Percentiles rank a stretch among this genome's conserved stretches.
These are phyloP conservation scores for Cryphonectria radicalis DNA, from an alignment of 2,329 filamentous ascomycete genomes.

Conservation along the genomic window DNA sequence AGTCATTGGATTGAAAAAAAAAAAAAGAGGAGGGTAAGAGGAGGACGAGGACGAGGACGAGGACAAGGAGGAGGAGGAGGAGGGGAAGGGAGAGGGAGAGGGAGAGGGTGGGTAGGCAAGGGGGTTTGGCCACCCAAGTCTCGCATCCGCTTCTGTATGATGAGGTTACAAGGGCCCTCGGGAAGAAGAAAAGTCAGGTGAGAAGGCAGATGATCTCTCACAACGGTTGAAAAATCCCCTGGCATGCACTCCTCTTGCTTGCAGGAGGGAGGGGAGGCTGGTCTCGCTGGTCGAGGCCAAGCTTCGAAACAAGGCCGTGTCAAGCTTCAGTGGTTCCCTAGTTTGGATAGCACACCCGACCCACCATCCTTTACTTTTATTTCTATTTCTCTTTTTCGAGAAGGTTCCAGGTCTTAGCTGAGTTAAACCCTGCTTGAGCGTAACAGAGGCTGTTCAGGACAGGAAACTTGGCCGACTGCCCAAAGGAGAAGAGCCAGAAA, in stretches of 20 bases:
- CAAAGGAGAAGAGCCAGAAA: neutral
- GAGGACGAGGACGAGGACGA: no score
- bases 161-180: neutral
- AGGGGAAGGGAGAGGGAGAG: no score
- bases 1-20: neutral
- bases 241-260: neutral
- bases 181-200: neutral
- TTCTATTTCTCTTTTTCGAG: neutral
- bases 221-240: neutral
- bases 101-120: neutral
- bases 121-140: neutral
- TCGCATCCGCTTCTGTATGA: neutral
- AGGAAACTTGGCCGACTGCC: neutral
- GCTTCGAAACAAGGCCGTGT: constrained; percentile 1
- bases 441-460: neutral
- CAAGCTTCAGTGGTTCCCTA: neutral
- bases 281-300: neutral
- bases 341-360: neutral
- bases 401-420: neutral
- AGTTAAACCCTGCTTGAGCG: neutral
- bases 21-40: neutral
- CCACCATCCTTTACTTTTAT: neutral
- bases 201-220: constrained; percentile 7
- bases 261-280: neutral
- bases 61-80: no score